Conservation (phyloP, 148 eudicot species). For the Rhododendron mucronatum region DNA sequence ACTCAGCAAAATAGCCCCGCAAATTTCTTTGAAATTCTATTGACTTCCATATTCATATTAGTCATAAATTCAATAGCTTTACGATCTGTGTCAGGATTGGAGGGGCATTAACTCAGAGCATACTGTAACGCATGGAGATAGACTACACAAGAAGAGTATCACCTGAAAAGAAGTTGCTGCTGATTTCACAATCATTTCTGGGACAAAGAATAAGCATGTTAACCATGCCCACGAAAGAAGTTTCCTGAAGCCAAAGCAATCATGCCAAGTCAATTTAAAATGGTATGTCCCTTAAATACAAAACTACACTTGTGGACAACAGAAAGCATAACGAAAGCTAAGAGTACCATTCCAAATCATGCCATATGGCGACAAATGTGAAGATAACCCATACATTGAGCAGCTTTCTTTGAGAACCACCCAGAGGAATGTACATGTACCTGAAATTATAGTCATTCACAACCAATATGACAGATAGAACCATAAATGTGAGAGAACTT, state of each 20-base stretch:
- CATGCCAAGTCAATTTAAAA: background rate
- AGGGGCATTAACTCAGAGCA: background rate
- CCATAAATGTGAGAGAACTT: background rate
- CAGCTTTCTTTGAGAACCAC: conserved; percentile 79
- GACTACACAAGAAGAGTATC: background rate
- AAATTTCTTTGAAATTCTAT: no score
- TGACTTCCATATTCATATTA: background rate
- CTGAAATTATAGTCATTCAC: conserved; percentile 23
- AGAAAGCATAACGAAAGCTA: background rate
- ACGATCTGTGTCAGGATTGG: background rate
- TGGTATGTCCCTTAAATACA: background rate
- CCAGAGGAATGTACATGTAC: conserved; percentile 96
- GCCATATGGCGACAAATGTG: conserved; percentile 98
- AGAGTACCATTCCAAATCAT: conserved; percentile 89
- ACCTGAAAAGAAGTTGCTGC: conserved; percentile 63
- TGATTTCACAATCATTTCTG: conserved; percentile 84
- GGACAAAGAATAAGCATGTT: conserved; percentile 83
- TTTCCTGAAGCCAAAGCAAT: conserved; percentile 60
- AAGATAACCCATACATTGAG: conserved; percentile 93
- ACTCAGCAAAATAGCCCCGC: no score
- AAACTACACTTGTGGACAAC: background rate
- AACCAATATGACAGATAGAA: background rate
- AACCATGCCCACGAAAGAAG: conserved; percentile 99
- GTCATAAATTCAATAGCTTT: background rate
- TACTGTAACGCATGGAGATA: background rate